Evolutionary conservation across 2,329 filamentous ascomycete species (phyloP).

Genomic region (Ceratocystis destructans): DNA sequence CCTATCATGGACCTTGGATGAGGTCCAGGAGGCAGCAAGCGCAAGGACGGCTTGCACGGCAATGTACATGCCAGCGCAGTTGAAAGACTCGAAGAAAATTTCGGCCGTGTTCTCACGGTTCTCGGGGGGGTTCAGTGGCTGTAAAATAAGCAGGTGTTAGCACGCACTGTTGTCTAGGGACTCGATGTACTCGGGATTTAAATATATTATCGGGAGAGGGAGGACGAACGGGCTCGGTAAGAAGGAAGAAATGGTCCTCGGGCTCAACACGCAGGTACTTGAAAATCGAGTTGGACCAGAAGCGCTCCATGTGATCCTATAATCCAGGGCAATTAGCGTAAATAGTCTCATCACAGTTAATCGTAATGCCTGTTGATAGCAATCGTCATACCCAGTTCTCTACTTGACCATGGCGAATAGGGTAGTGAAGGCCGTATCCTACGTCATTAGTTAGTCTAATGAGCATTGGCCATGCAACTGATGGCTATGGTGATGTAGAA

Average conservation of each 20-base stretch:
- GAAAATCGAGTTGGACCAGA: constrained; percentile 99
- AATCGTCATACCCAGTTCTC: constrained; percentile 74
- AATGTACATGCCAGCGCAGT: constrained; percentile 97
- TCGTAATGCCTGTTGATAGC: not conserved
- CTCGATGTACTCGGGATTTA: constrained; percentile 11
- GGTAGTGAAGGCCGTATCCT: constrained; percentile 95
- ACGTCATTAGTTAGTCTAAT: constrained; percentile 21
- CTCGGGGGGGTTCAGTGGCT: constrained; percentile 95
- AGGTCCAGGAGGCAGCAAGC: constrained; percentile 94
- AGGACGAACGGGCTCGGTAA: constrained; percentile 75
- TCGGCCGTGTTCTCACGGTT: constrained; percentile 98
- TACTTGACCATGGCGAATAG: constrained; percentile 93
- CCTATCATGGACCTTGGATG: constrained; percentile 90
- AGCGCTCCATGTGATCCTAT: constrained; percentile 96
- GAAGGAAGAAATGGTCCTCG: constrained; percentile 95
- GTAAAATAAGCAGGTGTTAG: not conserved
- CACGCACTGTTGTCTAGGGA: not conserved
- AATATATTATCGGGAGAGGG: constrained; percentile 24
- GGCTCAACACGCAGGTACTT: constrained; percentile 97
- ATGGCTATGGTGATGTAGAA: constrained; percentile 20
- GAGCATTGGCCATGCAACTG: constrained; percentile 6
- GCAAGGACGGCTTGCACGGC: constrained; percentile 95
- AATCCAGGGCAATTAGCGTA: constrained; percentile 14
- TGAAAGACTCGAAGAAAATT: constrained; percentile 99
- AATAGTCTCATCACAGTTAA: constrained; percentile 21